Evolutionary conservation across 345 rosid species (phyloP).

Genomic region (Brassica juncea): DNA sequence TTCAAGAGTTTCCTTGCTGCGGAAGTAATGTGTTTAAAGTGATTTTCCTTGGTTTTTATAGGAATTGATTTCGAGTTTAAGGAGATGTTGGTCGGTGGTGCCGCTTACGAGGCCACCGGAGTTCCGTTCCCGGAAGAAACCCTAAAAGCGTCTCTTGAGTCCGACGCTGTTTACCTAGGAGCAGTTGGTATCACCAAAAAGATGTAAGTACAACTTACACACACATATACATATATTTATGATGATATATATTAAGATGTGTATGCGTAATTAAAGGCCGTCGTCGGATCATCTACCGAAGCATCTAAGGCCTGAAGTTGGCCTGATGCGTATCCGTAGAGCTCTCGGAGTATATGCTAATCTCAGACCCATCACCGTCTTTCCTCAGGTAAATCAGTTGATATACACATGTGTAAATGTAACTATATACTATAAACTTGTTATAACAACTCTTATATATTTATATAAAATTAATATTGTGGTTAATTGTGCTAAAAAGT

Average conservation of each 20-base stretch:
- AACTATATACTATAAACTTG: neutral
- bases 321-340: neutral
- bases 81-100: neutral
- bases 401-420: neutral
- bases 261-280: neutral
- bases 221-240: neutral
- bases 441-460: too few species aligned
- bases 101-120: neutral
- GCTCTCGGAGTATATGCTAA: neutral
- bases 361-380: neutral
- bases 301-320: neutral
- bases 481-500: neutral
- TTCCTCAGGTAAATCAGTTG: neutral
- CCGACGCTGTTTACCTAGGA: constrained; percentile 2
- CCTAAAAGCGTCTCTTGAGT: neutral
- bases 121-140: neutral
- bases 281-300: constrained; percentile 1
- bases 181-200: neutral
- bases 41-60: neutral
- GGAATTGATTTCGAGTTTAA: neutral
- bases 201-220: neutral
- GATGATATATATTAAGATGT: neutral
- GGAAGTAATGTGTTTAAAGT: neutral
- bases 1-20: neutral
- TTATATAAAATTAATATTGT: too few species aligned